Percentiles rank a stretch among this genome's conserved stretches.
phyloP scores from a whole-genome alignment of 2,329 filamentous ascomycete genomes.

The Clarireedia homoeocarpa region DNA sequence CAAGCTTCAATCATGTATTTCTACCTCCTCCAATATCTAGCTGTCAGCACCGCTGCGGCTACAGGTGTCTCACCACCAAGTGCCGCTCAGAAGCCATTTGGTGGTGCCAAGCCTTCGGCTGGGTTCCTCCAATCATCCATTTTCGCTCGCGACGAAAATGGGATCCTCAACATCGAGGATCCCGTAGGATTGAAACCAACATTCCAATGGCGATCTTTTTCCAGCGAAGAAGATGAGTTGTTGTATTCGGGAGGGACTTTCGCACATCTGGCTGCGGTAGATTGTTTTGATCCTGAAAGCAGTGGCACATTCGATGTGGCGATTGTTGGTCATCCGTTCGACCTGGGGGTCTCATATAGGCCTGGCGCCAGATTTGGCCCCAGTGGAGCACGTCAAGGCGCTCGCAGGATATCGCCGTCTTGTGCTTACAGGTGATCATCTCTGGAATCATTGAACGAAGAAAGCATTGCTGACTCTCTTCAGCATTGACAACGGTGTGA shows the following conservation, averaged over 20 bases:
- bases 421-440: constrained; percentile 23
- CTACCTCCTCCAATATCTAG: neutral
- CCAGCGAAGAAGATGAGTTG: constrained; percentile 5
- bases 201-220: constrained; percentile 13
- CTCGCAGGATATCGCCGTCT: constrained; percentile 18
- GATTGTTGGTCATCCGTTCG: constrained; percentile 27
- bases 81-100: neutral
- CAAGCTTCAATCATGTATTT: neutral
- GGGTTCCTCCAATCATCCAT: constrained; percentile 16
- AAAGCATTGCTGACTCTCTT: constrained; percentile 6
- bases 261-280: constrained; percentile 22
- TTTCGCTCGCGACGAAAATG: constrained; percentile 5
- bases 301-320: constrained; percentile 26
- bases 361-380: constrained; percentile 27
- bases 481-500: constrained; percentile 25
- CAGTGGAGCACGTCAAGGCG: constrained; percentile 25
- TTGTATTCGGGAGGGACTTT: constrained; percentile 18
- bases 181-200: constrained; percentile 19
- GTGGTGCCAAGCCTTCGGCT: neutral
- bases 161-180: neutral
- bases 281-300: constrained; percentile 20
- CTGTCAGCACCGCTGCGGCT: neutral
- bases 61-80: neutral
- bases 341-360: constrained; percentile 25
- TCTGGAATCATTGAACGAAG: neutral